Base-by-base conservation (phyloP, 1,284 basidiomycete genomes). In the Sanghuangporus weigelae region DNA sequence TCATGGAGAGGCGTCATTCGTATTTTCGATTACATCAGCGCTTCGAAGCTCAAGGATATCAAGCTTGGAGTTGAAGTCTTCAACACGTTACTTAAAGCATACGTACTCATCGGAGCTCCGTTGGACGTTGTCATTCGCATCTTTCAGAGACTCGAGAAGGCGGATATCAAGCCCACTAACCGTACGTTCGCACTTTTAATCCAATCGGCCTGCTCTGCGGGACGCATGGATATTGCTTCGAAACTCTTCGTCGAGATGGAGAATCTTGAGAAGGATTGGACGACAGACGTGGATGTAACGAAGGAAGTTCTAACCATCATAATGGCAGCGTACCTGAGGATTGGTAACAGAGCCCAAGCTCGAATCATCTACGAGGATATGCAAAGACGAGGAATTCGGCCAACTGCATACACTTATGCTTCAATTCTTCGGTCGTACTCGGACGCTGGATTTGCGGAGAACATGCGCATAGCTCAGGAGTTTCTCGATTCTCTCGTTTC, bases 1-100 rank as follows among this genome's bases (percentile, higher is more conserved):
- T 84, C 86, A n/a, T 95, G 92, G 89, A 74, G 78, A 53, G 85
- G 87, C 46, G 91, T 89, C 50, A 80, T 93, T 67, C 81, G 84
- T 38, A 77, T 85, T 26, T 95, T 92, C 69, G 84, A 90, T 66
- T 93, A 86, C 73, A 74, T 95, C 57, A 76, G 79, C 21, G 70
- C 73, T 1, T 72, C 81, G 14, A 71, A 72, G 2, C 69, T 69
- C 49, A 64, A 55, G 36, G 73, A 76, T 35, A 67, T 79, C 49
- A 74, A 76, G 40, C 72, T 84, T 31, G 76, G 79, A 38, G 80
- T 88, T 68, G 81, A 84, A 62, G 78, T 89, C 39, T 87, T 86
- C 73, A 94, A 95, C 72, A 87, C 86, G 19, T 81, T 98, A 26
- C 77, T 98, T 69, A 94, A 94, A 76, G 92, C 93, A 1, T 91